A percentile compares a stretch with the other conserved stretches of the same genome.
Conservation (phyloP, 768 basidiomycete species). For the Phaeotremella skinneri region DNA sequence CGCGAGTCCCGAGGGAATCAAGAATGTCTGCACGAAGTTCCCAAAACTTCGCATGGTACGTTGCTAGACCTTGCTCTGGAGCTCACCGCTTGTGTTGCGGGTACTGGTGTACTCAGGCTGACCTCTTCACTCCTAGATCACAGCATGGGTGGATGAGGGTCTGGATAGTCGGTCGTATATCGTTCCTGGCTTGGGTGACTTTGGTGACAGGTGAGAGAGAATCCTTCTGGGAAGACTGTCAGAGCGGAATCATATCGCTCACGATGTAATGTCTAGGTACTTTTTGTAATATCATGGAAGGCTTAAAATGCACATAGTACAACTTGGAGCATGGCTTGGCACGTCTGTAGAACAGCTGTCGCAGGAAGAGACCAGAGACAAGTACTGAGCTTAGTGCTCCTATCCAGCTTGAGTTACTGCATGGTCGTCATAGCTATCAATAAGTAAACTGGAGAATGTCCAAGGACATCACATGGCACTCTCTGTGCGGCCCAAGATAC, state of each 20-base stretch:
- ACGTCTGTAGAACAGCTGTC: too few relatives aligned
- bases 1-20: slow-evolving; percentile 84
- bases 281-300: neutral
- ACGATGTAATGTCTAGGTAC: neutral
- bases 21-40: slow-evolving; percentile 70
- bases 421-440: neutral
- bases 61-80: slow-evolving; percentile 17
- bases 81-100: neutral
- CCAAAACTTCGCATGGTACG: slow-evolving; percentile 74
- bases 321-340: too few relatives aligned
- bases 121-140: slow-evolving; percentile 63
- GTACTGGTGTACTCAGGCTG: neutral
- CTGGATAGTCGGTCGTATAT: slow-evolving; percentile 89
- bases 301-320: too few relatives aligned
- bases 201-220: slow-evolving; percentile 64
- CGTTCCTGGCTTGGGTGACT: slow-evolving; percentile 93
- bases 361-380: too few relatives aligned
- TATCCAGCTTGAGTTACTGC: too few relatives aligned
- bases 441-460: too few relatives aligned
- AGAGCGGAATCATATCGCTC: neutral
- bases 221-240: too few relatives aligned
- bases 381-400: too few relatives aligned
- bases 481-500: too few relatives aligned
- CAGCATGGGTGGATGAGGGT: slow-evolving; percentile 92
- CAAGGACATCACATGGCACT: too few relatives aligned